Conservation (phyloP, 176 grass and related monocot species). For the Ananas comosus region DNA sequence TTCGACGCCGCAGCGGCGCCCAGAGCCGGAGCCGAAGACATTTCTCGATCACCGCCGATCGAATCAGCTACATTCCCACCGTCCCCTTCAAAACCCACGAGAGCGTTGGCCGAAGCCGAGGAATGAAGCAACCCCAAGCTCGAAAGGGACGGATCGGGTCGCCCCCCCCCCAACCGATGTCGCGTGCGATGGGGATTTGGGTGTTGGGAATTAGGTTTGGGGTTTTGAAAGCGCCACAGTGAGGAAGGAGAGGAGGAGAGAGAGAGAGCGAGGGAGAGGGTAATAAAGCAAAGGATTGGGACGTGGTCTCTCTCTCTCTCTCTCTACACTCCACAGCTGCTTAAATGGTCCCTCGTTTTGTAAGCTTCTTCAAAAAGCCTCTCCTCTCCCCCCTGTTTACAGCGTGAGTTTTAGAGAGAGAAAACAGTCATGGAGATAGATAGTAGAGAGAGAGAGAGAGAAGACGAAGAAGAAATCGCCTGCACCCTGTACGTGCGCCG, state of each 20-base stretch:
- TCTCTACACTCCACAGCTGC: too few species aligned
- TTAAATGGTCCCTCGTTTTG: too few species aligned
- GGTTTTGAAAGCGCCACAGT: conserved; percentile 11
- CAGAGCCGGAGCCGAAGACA: conserved; percentile 51
- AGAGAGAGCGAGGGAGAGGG: not conserved
- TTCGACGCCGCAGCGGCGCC: conserved; percentile 14
- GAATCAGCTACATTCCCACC: conserved; percentile 31
- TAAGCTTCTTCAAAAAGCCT: too few species aligned
- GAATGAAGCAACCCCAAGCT: not conserved
- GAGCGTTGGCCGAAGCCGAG: conserved; percentile 13
- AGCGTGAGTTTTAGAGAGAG: too few species aligned
- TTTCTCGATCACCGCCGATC: conserved; percentile 27
- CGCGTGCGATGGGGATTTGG: conserved; percentile 38
- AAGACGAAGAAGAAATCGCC: too few species aligned
- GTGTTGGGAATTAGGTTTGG: conserved; percentile 32
- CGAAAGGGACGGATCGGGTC: not conserved
- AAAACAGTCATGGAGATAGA: too few species aligned
- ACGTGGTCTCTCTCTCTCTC: too few species aligned
- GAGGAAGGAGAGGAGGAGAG: not conserved
- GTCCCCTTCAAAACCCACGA: too few species aligned
- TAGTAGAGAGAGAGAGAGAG: too few species aligned
- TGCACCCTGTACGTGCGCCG: too few species aligned
- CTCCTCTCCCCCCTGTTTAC: too few species aligned
- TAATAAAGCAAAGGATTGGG: not conserved
- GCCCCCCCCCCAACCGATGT: conserved; percentile 25